Conservation (phyloP, 768 basidiomycete genomes). For the Cytidiella melzeri region DNA sequence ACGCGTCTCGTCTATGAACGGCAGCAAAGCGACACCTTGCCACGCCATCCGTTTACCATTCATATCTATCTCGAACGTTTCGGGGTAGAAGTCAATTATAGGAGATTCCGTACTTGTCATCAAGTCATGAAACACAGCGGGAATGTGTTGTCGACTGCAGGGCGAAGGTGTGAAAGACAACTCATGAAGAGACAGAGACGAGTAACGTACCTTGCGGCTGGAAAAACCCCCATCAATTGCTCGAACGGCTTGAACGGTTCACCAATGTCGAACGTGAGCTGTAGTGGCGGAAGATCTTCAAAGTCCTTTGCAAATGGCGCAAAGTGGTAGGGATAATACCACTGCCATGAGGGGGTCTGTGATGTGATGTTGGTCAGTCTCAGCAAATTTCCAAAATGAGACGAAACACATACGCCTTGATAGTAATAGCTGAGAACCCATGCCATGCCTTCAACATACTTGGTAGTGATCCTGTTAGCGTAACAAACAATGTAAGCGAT, state of each 20-base stretch:
- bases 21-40: conserved; percentile 96
- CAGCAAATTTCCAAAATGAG: background rate
- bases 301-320: conserved; percentile 98
- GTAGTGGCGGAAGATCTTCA: conserved; percentile 66
- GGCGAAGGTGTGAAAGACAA: conserved; percentile 7
- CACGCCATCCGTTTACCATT: conserved; percentile 99
- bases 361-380: conserved; percentile 13
- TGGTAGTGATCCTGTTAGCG: conserved; percentile 56
- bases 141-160: conserved; percentile 80
- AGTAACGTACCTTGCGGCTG: conserved; percentile 69
- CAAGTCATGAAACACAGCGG: conserved; percentile 73
- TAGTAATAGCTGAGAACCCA: conserved; percentile 99
- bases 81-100: conserved; percentile 94
- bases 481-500: conserved; percentile 1
- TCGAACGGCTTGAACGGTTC: conserved; percentile 96
- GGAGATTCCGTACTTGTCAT: conserved; percentile 87
- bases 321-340: conserved; percentile 99
- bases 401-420: conserved; percentile 71
- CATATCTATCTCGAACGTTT: conserved; percentile 95
- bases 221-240: conserved; percentile 98
- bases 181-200: conserved; percentile 1
- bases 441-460: conserved; percentile 89
- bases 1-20: conserved; percentile 87
- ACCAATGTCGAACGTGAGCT: conserved; percentile 74
- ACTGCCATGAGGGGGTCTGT: conserved; percentile 90